Evolutionary conservation across 1,284 basidiomycete genomes (phyloP), one percentile per base, ranked within the genome.

Genomic region (Microbotryomycetes sp.): DNA sequence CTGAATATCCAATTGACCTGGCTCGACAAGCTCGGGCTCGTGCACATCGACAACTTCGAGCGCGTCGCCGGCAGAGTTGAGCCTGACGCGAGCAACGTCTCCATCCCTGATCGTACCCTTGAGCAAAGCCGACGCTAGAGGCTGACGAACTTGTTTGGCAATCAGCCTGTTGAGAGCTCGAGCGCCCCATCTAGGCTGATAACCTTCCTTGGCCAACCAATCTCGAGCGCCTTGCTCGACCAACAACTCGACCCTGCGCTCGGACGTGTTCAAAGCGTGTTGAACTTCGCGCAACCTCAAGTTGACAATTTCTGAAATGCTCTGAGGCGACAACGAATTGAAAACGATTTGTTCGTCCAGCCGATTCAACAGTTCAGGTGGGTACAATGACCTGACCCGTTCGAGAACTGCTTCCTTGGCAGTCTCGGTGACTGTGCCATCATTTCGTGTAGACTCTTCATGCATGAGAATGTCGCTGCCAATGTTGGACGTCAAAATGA

Each of bases 401-500:
- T 83, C 81, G 24, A 93, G 77, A n/a, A 97, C 89, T 62, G 84
- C 80, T 4, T 80, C 73, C 56, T 81, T 82, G 15, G 89, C 85
- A 53, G 79, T 77, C 1, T 79, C 73, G 0, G 84, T 87, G 21
- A 94, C 82, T 2, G 82, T 74, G 1, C 91, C 91, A 48, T 86
- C 79, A 5, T 73, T 74, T 55, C 84, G 81, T 30, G 82, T 86
- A 1, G 89, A 82, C 0, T 82, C 81, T 1, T 81, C 76, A 66
- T 87, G 82, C 11, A 86, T 85, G 21, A 96, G 83, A 55, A 91
- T 86, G 72, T 89, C 83, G 54, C 83, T 84, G 4, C 85, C 78
- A 30, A 97, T 81, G 75, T 97, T 97, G 57, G 89, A 91, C 3
- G 92, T 97, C 81, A 96, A 86, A 75, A 93, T 88, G 70, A 93